These are phyloP conservation scores for Albatrellus sp. DNA, from an alignment of 1,284 basidiomycete genomes.

Conservation along the genomic window DNA sequence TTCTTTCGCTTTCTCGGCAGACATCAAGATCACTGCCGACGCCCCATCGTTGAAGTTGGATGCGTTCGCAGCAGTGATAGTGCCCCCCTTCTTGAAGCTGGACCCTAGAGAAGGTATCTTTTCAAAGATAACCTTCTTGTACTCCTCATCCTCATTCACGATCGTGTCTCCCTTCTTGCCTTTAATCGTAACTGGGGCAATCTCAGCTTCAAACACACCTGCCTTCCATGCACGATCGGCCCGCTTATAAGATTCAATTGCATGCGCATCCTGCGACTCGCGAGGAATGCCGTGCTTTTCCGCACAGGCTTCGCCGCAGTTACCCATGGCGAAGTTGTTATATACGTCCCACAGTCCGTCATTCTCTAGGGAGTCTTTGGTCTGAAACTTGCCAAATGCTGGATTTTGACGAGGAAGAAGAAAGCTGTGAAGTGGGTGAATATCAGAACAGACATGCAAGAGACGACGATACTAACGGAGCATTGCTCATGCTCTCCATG, in stretches of 20 bases:
- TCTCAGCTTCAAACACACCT: constrained; percentile 80
- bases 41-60: constrained; percentile 96
- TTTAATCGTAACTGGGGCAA: constrained; percentile 90
- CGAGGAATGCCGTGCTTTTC: constrained; percentile 77
- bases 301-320: constrained; percentile 86
- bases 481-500: constrained; percentile 97
- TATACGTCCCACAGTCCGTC: constrained; percentile 96
- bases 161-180: constrained; percentile 89
- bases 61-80: constrained; percentile 92
- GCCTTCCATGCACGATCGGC: constrained; percentile 85
- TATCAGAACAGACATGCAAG: constrained; percentile 1
- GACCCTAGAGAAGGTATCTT: constrained; percentile 81
- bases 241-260: constrained; percentile 90
- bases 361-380: constrained; percentile 79
- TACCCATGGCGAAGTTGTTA: constrained; percentile 94
- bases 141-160: constrained; percentile 93
- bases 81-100: constrained; percentile 87
- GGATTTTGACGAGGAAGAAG: constrained; percentile 83
- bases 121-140: constrained; percentile 89
- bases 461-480: constrained; percentile 50
- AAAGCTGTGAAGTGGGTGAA: constrained; percentile 45
- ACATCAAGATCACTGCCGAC: constrained; percentile 90
- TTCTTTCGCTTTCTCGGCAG: constrained; percentile 80
- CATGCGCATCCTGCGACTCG: constrained; percentile 81
- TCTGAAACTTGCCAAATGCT: constrained; percentile 80